Base-by-base conservation (phyloP, 306 rosid species). In the Prinsepia uniflora region DNA sequence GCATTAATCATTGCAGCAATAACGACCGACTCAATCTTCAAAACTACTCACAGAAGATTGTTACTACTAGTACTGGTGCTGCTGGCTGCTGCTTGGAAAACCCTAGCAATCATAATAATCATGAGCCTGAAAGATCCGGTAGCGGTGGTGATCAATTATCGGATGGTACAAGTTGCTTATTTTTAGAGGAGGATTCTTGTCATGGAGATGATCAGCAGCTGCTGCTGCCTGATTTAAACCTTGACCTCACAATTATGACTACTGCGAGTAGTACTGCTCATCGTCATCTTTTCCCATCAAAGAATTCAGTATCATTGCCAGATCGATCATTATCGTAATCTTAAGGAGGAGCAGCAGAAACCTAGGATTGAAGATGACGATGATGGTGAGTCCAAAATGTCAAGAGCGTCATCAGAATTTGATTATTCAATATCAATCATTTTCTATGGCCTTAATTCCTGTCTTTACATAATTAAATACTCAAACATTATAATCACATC, bases 221-320 rank as follows among this genome's bases (percentile, higher is more conserved):
- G 36, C 39, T 5, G 17, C 53, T 85, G 46, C 88, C 88, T 1
- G 96, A 90, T 81, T 78, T 90, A 59, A 90, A 90, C 79, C 89
- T 86, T 57, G 87, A 82, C 43, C 79, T 84, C 74, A 64, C 81
- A 6, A 57, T 83, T 1, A 72, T 14, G 19, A 14, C 73, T 53
- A 10, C 36, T 30, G 2, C 36, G 3, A 30, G 4, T 30, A 30
- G 36, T 30, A 30, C 36, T 1, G 30, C 30, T 24, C 30, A 24
- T 24, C 30, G 30, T 24, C 30, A 24, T 24, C 30, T 24, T 24
- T 24, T 24, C 30, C 30, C 30, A 24, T 24, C 30, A 24, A 30
- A 30, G 3, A 30, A 30, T 30, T 3, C 36, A 30, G 36, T 30
- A 30, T 30, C 4, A 30, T 30, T 30, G 36, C 36, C 2, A 30